Percentiles rank a stretch among this genome's conserved stretches.
These are phyloP conservation scores for Suillus variegatus DNA, from an alignment of 768 basidiomycete species.

Conservation along the genomic window DNA sequence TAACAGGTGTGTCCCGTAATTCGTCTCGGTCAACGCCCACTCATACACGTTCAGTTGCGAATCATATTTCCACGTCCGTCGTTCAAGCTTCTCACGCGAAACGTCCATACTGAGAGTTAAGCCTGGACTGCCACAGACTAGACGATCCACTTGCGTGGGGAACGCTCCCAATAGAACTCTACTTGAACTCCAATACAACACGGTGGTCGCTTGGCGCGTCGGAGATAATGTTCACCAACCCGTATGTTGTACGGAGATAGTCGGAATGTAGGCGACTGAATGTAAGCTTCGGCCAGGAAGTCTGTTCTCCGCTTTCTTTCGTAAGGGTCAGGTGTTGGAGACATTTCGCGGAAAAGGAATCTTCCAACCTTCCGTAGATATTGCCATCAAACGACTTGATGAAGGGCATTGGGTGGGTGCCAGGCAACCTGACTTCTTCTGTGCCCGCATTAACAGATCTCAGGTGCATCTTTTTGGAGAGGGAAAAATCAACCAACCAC, in stretches of 20 bases:
- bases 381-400: slow-evolving; percentile 80
- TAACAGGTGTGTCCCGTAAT: slow-evolving; percentile 60
- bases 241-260: slow-evolving; percentile 48
- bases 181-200: slow-evolving; percentile 57
- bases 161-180: slow-evolving; percentile 65
- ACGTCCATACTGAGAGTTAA: slow-evolving; percentile 11
- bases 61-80: slow-evolving; percentile 90
- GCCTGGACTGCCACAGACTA: slow-evolving; percentile 44
- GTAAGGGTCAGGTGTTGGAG: slow-evolving; percentile 87
- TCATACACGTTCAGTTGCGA: slow-evolving; percentile 60
- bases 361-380: slow-evolving; percentile 83
- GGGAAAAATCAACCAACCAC: slow-evolving; percentile 81
- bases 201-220: slow-evolving; percentile 93
- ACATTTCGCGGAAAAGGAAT: slow-evolving; percentile 90
- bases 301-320: slow-evolving; percentile 82
- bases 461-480: slow-evolving; percentile 92
- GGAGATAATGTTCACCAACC: slow-evolving; percentile 94
- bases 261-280: slow-evolving; percentile 16
- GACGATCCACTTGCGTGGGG: slow-evolving; percentile 93
- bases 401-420: slow-evolving; percentile 80
- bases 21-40: slow-evolving; percentile 5
- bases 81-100: neutral
- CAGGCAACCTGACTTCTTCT: neutral
- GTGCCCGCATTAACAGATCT: slow-evolving; percentile 4
- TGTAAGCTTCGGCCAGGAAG: slow-evolving; percentile 45